Evolutionary conservation across 495 filamentous ascomycete species (phyloP).

Genomic region (Chaetomium cochliodes): DNA sequence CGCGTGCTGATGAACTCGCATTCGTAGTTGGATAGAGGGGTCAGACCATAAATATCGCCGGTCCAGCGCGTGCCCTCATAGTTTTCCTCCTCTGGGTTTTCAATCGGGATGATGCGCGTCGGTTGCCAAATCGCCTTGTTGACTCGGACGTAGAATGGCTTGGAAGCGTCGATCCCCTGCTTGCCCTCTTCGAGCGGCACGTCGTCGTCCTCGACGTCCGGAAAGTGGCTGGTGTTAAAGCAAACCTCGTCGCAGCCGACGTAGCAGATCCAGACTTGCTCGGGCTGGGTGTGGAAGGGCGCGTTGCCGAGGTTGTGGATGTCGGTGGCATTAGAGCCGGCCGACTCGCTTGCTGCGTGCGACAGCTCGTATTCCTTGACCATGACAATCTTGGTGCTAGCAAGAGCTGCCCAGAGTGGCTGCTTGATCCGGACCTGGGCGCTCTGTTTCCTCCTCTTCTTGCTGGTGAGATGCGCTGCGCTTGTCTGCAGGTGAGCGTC

Average conservation of each 20-base stretch:
- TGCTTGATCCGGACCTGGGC: slow-evolving; percentile 85
- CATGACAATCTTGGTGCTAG: slow-evolving; percentile 90
- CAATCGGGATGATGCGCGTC: slow-evolving; percentile 62
- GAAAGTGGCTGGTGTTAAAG: slow-evolving; percentile 73
- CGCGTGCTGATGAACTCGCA: slow-evolving; percentile 78
- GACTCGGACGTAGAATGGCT: slow-evolving; percentile 84
- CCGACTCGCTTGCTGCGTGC: slow-evolving; percentile 70
- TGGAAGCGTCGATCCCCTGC: slow-evolving; percentile 57
- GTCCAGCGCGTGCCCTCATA: slow-evolving; percentile 58
- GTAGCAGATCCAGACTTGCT: slow-evolving; percentile 83
- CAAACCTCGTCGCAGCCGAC: slow-evolving; percentile 78
- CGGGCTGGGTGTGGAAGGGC: slow-evolving; percentile 67
- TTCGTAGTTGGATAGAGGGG: slow-evolving; percentile 78
- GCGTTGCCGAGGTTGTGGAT: slow-evolving; percentile 76
- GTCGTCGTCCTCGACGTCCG: slow-evolving; percentile 31
- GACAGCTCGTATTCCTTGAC: slow-evolving; percentile 90
- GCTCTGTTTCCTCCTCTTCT: slow-evolving; percentile 85
- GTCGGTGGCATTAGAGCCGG: slow-evolving; percentile 71
- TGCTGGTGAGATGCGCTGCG: slow-evolving; percentile 49
- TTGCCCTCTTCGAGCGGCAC: slow-evolving; percentile 27
- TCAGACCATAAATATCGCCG: slow-evolving; percentile 86
- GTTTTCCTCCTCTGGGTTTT: slow-evolving; percentile 53
- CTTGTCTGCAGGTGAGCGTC: slow-evolving; percentile 40
- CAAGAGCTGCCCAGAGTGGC: slow-evolving; percentile 91
- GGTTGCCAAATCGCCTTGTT: slow-evolving; percentile 89